Base-by-base conservation (phyloP, 139 green algal species). In the Haematococcus lacustris region DNA sequence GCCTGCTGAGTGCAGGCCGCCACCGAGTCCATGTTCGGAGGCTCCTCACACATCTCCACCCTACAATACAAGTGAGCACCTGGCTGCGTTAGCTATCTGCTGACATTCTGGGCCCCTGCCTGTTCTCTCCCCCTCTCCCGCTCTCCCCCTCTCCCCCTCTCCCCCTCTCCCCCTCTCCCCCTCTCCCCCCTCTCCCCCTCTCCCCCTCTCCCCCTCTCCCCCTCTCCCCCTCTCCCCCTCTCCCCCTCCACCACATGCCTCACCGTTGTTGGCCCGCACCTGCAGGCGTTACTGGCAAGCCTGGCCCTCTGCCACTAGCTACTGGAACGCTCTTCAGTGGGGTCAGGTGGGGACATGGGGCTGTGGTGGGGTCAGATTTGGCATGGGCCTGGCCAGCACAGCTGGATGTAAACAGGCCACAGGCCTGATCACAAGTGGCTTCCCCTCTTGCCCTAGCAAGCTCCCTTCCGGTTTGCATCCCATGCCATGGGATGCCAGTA, bases 221-320 rank as follows among this genome's bases (percentile, higher is more conserved):
- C n/a, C n/a, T n/a, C n/a, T n/a, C n/a, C n/a, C n/a, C n/a, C n/a
- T n/a, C n/a, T n/a, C n/a, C n/a, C n/a, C n/a, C n/a, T n/a, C n/a
- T n/a, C n/a, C n/a, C n/a, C n/a, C n/a, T n/a, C n/a, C n/a, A n/a
- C n/a, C n/a, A n/a, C n/a, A n/a, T n/a, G n/a, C n/a, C n/a, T n/a
- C n/a, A n/a, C n/a, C n/a, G n/a, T n/a, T n/a, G n/a, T n/a, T n/a
- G n/a, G n/a, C n/a, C n/a, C n/a, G n/a, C n/a, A n/a, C n/a, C n/a
- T 67, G 41, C 71, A 82, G 73, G 73, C 67, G 72, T 3, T 79
- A 77, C 51, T 79, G 73, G 78, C 69, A 74, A 30, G 53, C 63
- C 28, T 83, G 78, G 78, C 78, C 78, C 7, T 74, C 61, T 0
- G 47, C 69, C 34, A 83, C 78, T 0, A 75, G 62, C 41, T 71